Base-by-base conservation (phyloP, 805 yeast species). In the Wickerhamomyces kurtzmanii region DNA sequence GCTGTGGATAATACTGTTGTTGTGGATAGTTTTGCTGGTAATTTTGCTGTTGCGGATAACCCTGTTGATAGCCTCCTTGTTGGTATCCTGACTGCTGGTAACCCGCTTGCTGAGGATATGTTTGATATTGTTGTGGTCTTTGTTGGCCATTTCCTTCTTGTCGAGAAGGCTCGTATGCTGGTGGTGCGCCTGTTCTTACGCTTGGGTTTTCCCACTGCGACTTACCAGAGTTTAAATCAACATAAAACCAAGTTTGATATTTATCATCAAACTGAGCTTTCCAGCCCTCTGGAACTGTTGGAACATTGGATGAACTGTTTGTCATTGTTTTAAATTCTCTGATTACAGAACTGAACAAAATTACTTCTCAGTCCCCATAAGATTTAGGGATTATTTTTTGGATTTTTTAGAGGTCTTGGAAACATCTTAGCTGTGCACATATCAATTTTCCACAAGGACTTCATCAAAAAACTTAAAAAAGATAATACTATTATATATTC, bases 171-270 rank as follows among this genome's bases (percentile, higher is more conserved):
- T 49, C 35, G 36, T 53, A 44, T 23, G 55, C 50, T 3, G 71
- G 71, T 7, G 77, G 75, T 3, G 62, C 60, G 3, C 44, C 51
- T 2, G 40, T 48, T 0, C 83, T 71, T 2, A 79, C 79, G 8
- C 35, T 33, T 11, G 96, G 96, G 10, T 75, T 72, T 29, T 83
- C 94, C 97, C 97, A 89, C 52, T 86, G 96, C 0, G 95, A 83
- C 39, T 71, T 60, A 34, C 81, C 78, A 10, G 83, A 70, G 11
- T 62, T 45, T 38, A 81, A 55, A 42, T 85, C 63, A n/a, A 89
- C 94, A 45, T 75, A 89, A 51, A 76, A 89, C 75, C 77, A 84
- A 2, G 80, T 71, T 27, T 66, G 62, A 48, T 80, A 80, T 32
- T 75, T 62, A 8, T 74, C 76, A 45, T 79, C 86, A 55, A 70